Evolutionary conservation across 257 asterid genomes (phyloP).

Genomic region (Solanum pimpinellifolium): DNA sequence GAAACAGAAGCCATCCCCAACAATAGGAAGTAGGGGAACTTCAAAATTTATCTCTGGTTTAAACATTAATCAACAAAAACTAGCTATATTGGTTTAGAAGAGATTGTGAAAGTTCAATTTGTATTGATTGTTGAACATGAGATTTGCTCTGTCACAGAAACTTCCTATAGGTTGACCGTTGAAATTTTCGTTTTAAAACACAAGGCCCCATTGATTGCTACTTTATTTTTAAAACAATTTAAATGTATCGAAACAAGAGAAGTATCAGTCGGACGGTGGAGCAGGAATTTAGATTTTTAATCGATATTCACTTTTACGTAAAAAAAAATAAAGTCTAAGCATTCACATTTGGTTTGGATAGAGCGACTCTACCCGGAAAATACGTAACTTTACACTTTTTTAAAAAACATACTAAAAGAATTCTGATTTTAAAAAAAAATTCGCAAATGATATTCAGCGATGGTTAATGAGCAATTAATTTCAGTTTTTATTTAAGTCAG

Average conservation of each 20-base stretch:
- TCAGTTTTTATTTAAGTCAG: background rate
- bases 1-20: conserved; percentile 26
- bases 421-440: background rate
- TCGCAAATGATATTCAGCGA: background rate
- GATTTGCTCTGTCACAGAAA: background rate
- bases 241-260: background rate
- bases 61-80: background rate
- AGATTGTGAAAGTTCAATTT: background rate
- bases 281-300: background rate
- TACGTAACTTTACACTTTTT: background rate
- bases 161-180: background rate
- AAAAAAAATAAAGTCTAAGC: background rate
- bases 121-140: background rate
- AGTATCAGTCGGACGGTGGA: background rate
- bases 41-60: conserved; percentile 19
- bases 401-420: background rate
- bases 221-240: too few species aligned
- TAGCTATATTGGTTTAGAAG: background rate
- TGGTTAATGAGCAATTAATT: background rate
- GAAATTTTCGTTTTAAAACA: background rate
- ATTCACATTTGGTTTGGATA: background rate
- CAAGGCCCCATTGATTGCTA: background rate
- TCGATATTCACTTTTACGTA: background rate
- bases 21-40: conserved; percentile 12
- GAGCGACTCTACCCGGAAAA: background rate